Evolutionary conservation across 2,329 filamentous ascomycete species (phyloP), one percentile per base, ranked within the genome.

Genomic region (Colletotrichum tropicale): DNA sequence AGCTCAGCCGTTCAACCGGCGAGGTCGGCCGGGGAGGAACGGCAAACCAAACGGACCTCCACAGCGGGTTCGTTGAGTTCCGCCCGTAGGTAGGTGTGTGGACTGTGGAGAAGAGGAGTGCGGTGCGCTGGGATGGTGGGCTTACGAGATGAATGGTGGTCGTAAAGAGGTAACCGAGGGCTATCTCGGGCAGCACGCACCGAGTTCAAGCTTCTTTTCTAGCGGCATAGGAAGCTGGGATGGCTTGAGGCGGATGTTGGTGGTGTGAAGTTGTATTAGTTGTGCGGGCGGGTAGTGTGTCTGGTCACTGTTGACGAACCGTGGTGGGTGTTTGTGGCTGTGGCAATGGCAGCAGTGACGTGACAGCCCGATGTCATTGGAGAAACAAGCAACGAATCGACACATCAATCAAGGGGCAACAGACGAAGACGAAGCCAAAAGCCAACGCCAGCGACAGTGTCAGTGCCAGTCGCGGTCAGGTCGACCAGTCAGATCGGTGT

Each of bases 1-100:
- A 68, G 64, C 70, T 69, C 73, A 73, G 70, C 70, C 73, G 64
- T 65, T 75, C 73, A 72, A 56, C 73, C 62, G 69, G 69, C 62
- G 62, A 62, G 28, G 58, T 67, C 64, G 70, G 55, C 30, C 62
- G 69, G 73, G 69, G 56, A 64, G 69, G 34, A 36, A 61, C 73
- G 73, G 73, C 70, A 65, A 67, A 60, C 64, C 70, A 75, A 73
- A 75, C 69, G 73, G 73, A 66, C 70, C 70, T 75, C 73, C 73
- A 73, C 70, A 75, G 73, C 73, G 64, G 73, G 64, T 58, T 75
- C 64, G 64, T 65, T 52, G 73, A 60, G 64, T 75, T 68, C 70
- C 56, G 70, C 65, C 70, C 64, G 65, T 38, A 69, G 18, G 13
- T 73, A 48, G 18, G 26, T 73, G 48, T 62, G 55, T 66, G 72